These are phyloP conservation scores for Colletotrichum limetticola DNA, from an alignment of 2,329 filamentous ascomycete species.

Conservation along the genomic window DNA sequence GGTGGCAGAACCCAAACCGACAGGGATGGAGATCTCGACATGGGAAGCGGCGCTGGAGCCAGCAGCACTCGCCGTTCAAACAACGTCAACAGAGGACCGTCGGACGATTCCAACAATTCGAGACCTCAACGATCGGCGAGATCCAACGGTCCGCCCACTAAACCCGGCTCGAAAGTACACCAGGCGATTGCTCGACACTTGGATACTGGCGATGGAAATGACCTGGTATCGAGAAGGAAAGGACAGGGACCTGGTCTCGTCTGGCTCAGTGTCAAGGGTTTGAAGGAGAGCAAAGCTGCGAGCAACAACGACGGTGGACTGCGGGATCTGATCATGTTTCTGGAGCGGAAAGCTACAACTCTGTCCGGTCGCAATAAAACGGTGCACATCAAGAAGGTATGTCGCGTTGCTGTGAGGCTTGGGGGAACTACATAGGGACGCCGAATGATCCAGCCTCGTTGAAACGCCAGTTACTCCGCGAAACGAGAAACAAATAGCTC, in stretches of 20 bases:
- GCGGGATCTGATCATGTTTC: conserved; percentile 71
- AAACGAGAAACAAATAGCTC: conserved; percentile 51
- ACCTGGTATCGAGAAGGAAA: conserved; percentile 34
- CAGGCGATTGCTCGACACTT: conserved; percentile 35
- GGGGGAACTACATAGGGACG: conserved; percentile 38
- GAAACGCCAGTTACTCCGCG: conserved; percentile 26
- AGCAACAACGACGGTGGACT: conserved; percentile 75
- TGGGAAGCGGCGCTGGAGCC: conserved; percentile 52
- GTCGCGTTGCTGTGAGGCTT: conserved; percentile 57
- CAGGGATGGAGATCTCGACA: conserved; percentile 69
- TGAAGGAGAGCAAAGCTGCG: conserved; percentile 76
- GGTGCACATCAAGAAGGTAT: conserved; percentile 82
- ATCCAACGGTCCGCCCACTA: conserved; percentile 35
- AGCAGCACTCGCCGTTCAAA: conserved; percentile 43
- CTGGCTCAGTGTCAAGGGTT: conserved; percentile 66
- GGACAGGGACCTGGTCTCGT: conserved; percentile 33
- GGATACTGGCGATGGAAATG: conserved; percentile 33
- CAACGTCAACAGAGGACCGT: conserved; percentile 41
- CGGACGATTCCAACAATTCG: conserved; percentile 41
- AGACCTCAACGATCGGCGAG: conserved; percentile 45
- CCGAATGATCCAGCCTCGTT: conserved; percentile 51
- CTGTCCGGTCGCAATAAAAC: conserved; percentile 55
- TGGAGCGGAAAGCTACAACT: conserved; percentile 76
- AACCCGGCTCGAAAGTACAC: conserved; percentile 35
- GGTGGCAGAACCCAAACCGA: conserved; percentile 53